Evolutionary conservation across 2,329 filamentous ascomycete genomes (phyloP), one percentile per base, ranked within the genome.

Genomic region (Colletotrichum sidae): DNA sequence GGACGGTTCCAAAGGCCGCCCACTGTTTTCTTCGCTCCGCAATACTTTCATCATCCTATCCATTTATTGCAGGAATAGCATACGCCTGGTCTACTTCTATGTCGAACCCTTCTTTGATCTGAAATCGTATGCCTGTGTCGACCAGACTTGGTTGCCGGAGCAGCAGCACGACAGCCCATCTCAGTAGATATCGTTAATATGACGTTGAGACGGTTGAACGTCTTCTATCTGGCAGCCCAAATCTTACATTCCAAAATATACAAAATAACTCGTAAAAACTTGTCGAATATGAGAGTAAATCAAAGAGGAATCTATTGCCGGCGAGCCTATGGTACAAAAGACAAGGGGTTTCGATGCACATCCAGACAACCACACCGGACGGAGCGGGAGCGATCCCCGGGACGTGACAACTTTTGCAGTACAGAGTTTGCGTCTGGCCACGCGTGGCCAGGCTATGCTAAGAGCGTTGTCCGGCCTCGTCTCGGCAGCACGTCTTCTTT

Each of bases 291-390:
- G 25, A 25, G 33, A 44, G 41, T 53, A 65, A 65, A 38, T 62
- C 62, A 65, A 51, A 58, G 60, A 60, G 67, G 56, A 67, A 69
- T 69, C 68, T 69, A 69, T 69, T 69, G 68, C 53, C 63, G 57
- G 58, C 62, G 60, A 68, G 55, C 67, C 55, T 68, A 69, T 69
- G 66, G 60, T 69, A 69, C 68, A 69, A 63, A 52, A 60, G 62
- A 65, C 66, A 68, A 57, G 44, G 41, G 50, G 35, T 41, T 55
- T 65, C 60, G 50, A 50, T 57, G 53, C 61, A 37, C 64, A 56
- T 34, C 49, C 25, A 56, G 13, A 39, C 54, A 25, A 25, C 25
- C 25, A 25, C 25, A 4, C 25, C 25, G 4, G 25, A 25, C 25
- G 25, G 25, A 25, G 25, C 3, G 25, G 25, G 25, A 25, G 25